Evolutionary conservation across 345 rosid species (phyloP).

Genomic region (Citrus maxima): DNA sequence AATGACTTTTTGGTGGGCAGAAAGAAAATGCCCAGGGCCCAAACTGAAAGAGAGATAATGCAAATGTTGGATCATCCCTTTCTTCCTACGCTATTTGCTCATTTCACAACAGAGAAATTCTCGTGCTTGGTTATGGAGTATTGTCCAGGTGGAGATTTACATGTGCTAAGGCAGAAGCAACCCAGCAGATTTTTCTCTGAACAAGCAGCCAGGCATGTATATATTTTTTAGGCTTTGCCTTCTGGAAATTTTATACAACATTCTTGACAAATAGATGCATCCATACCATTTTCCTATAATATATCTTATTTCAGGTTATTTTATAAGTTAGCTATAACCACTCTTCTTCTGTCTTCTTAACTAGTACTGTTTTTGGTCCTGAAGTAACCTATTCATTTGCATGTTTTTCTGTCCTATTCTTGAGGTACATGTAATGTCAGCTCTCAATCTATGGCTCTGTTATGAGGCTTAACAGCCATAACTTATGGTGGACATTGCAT

Average conservation of each 20-base stretch:
- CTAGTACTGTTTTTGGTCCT: neutral
- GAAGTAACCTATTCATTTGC: neutral
- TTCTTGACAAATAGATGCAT: neutral
- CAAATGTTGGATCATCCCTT: constrained; percentile 87
- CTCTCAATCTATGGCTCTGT: neutral
- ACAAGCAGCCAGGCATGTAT: constrained; percentile 59
- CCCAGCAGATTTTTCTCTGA: constrained; percentile 60
- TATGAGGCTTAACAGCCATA: neutral
- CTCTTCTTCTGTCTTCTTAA: neutral
- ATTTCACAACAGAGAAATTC: constrained; percentile 56
- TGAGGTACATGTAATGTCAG: neutral
- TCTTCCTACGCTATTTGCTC: constrained; percentile 70
- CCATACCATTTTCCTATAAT: neutral
- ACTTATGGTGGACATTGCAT: neutral
- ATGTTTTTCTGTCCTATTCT: neutral
- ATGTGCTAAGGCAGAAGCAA: constrained; percentile 71
- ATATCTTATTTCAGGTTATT: neutral
- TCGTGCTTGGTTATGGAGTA: constrained; percentile 80
- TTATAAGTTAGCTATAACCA: neutral
- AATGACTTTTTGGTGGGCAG: constrained; percentile 57
- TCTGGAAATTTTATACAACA: neutral
- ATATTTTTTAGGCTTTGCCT: neutral
- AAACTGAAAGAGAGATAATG: constrained; percentile 74
- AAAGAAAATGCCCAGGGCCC: constrained; percentile 68
- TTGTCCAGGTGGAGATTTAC: constrained; percentile 86